Conservation (phyloP, 1,284 basidiomycete genomes). For the Lignosus rhinocerotis region DNA sequence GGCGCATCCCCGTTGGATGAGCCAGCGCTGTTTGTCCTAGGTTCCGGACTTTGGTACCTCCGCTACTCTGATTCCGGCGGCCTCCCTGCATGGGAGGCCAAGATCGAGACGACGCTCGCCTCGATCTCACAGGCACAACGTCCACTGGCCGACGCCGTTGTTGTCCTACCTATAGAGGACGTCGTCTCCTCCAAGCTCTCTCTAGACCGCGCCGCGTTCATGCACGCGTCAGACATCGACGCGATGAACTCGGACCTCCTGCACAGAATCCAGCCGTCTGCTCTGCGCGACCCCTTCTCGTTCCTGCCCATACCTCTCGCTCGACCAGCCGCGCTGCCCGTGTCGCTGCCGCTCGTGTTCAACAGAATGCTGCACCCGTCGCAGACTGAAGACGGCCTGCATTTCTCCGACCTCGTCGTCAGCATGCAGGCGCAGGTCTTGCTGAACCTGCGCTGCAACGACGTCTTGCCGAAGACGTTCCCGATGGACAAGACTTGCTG, state of each 20-base stretch:
- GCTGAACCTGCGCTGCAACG: conserved; percentile 82
- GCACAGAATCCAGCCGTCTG: conserved; percentile 59
- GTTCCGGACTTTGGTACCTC: conserved; percentile 87
- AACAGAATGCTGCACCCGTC: conserved; percentile 74
- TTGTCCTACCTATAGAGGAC: conserved; percentile 79
- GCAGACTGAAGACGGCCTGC: conserved; percentile 81
- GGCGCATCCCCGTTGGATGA: conserved; percentile 15
- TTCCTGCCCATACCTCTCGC: conserved; percentile 27
- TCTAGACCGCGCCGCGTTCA: conserved; percentile 61
- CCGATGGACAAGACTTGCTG: conserved; percentile 86
- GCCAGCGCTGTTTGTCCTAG: conserved; percentile 75
- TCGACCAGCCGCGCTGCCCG: conserved; percentile 35
- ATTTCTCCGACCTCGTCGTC: conserved; percentile 69
- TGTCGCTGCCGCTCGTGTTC: conserved; percentile 73
- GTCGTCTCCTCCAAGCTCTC: conserved; percentile 62
- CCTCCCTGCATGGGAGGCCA: conserved; percentile 73
- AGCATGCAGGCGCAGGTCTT: conserved; percentile 76
- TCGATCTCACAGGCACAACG: conserved; percentile 40
- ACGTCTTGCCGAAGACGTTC: conserved; percentile 65
- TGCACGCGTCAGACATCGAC: conserved; percentile 77
- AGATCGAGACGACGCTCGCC: conserved; percentile 64
- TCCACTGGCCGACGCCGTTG: conserved; percentile 65
- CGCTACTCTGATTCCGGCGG: conserved; percentile 75
- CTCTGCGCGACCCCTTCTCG: conserved; percentile 32
- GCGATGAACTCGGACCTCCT: conserved; percentile 85